phyloP scores from a whole-genome alignment of 495 filamentous ascomycete genomes.

The Penicillium bialowiezense region DNA sequence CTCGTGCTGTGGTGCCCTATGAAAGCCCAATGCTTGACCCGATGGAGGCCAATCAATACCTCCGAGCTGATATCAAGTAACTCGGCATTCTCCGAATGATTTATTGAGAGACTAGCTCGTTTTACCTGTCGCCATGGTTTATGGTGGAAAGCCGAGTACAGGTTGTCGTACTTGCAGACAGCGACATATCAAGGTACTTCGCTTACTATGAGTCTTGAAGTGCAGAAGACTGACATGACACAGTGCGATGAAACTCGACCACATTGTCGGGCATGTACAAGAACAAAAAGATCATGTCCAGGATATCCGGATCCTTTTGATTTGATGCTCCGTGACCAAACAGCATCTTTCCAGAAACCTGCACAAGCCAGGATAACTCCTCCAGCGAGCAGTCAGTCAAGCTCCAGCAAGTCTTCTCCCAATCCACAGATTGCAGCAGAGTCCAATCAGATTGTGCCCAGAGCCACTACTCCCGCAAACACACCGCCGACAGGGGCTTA shows the following conservation, averaged over 20 bases:
- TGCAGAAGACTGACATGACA: neutral
- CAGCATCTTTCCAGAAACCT: slow-evolving; percentile 42
- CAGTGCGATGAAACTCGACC: slow-evolving; percentile 53
- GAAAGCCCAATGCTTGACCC: neutral
- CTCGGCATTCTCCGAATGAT: neutral
- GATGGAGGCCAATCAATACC: neutral
- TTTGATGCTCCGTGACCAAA: slow-evolving; percentile 64
- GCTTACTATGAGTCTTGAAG: neutral
- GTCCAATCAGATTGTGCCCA: neutral
- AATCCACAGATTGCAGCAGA: neutral
- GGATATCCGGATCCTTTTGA: slow-evolving; percentile 70
- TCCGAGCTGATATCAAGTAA: neutral
- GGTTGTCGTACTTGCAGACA: slow-evolving; percentile 65
- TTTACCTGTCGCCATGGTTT: slow-evolving; percentile 52
- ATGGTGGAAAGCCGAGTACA: slow-evolving; percentile 68
- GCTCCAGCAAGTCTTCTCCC: neutral
- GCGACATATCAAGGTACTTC: slow-evolving; percentile 56
- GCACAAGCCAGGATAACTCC: neutral
- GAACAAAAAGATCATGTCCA: slow-evolving; percentile 49
- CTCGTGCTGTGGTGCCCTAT: neutral
- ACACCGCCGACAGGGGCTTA: neutral
- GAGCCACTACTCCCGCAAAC: neutral
- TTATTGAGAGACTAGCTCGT: neutral
- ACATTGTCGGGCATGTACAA: slow-evolving; percentile 46
- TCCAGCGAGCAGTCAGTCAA: neutral